Conservation (phyloP, 306 rosid genomes). For the Nissolia schottii region DNA sequence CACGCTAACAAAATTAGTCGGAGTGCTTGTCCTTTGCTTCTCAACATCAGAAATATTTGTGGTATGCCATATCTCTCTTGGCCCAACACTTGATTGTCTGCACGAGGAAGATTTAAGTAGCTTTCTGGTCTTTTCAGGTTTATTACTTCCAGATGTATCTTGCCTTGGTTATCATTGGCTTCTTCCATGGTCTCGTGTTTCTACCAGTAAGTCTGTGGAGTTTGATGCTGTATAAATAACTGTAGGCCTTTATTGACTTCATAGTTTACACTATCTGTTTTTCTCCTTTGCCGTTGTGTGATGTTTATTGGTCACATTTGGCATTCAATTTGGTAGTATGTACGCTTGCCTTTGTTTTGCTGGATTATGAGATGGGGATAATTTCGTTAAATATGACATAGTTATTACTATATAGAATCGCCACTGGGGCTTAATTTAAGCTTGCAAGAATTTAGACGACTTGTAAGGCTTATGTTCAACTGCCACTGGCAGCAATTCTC, state of each 20-base stretch:
- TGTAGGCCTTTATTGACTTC: neutral
- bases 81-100: constrained; percentile 12
- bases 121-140: constrained; percentile 56
- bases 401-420: neutral
- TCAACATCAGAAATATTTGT: constrained; percentile 93
- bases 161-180: constrained; percentile 89
- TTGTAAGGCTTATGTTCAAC: neutral
- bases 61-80: constrained; percentile 46
- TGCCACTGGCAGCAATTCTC: neutral
- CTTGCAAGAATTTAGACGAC: neutral
- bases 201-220: constrained; percentile 66
- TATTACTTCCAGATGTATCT: constrained; percentile 97
- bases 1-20: constrained; percentile 90
- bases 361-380: neutral
- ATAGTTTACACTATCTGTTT: neutral
- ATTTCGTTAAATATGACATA: neutral
- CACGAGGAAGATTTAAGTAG: constrained; percentile 9
- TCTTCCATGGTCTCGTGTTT: constrained; percentile 93
- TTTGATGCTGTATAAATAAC: constrained; percentile 8
- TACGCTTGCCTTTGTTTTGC: neutral
- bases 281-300: constrained; percentile 1
- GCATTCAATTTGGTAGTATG: neutral
- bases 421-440: neutral
- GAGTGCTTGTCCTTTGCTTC: constrained; percentile 86
- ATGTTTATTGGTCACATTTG: constrained; percentile 4